A percentile compares a stretch with the other conserved stretches of the same genome.
Evolutionary conservation across 495 filamentous ascomycete species (phyloP).

Genomic region (Lophium mytilinum): DNA sequence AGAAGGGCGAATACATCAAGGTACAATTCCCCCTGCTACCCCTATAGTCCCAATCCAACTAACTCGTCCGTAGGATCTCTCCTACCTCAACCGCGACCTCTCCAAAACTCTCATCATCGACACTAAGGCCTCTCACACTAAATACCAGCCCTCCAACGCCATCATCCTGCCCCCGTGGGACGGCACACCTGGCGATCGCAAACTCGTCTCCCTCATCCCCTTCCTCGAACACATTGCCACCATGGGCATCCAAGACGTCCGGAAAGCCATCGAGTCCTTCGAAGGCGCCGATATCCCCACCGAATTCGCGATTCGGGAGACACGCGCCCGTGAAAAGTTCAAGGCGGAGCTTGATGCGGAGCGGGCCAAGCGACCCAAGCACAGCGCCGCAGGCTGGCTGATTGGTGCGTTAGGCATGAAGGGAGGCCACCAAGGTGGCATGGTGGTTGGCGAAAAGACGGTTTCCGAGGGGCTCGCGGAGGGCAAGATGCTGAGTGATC

Average conservation of each 20-base stretch:
- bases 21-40: constrained; percentile 39
- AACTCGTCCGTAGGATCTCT: constrained; percentile 65
- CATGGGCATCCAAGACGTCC: constrained; percentile 82
- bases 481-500: constrained; percentile 92
- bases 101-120: constrained; percentile 92
- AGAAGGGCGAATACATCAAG: constrained; percentile 94
- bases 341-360: constrained; percentile 66
- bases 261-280: constrained; percentile 78
- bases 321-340: constrained; percentile 69
- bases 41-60: not conserved
- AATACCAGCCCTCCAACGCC: constrained; percentile 85
- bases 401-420: constrained; percentile 68
- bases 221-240: constrained; percentile 94
- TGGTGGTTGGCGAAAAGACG: constrained; percentile 51
- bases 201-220: constrained; percentile 79
- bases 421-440: constrained; percentile 30
- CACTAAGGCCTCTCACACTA: constrained; percentile 69
- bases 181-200: constrained; percentile 71
- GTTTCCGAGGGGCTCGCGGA: constrained; percentile 66
- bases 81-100: constrained; percentile 89
- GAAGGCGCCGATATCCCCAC: constrained; percentile 75
- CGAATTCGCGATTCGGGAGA: constrained; percentile 86
- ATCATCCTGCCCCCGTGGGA: constrained; percentile 86
- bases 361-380: constrained; percentile 50
- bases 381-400: constrained; percentile 53